A percentile compares a stretch with the other conserved stretches of the same genome.
Conservation (phyloP, 441 rosid species). For the Adansonia madagascariensis region DNA sequence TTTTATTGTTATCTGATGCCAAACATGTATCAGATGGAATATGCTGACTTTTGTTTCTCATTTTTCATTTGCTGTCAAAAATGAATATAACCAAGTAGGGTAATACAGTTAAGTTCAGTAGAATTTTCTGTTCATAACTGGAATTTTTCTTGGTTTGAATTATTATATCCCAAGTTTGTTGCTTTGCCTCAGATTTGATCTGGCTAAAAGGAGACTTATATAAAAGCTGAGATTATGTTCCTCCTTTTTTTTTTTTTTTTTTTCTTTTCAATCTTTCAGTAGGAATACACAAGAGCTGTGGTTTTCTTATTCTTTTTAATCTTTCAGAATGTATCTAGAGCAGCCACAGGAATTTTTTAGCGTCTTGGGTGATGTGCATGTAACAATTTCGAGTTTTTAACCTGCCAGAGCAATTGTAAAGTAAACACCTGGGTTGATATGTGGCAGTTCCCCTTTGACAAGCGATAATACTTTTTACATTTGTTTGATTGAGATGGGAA, state of each 20-base stretch:
- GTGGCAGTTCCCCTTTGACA: not conserved
- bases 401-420: not conserved
- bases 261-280: not conserved
- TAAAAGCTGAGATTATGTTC: too few relatives aligned
- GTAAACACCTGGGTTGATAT: not conserved
- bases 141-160: too few relatives aligned
- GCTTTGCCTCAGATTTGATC: not conserved
- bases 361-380: too few relatives aligned
- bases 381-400: too few relatives aligned
- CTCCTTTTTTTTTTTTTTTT: not conserved
- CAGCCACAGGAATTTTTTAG: too few relatives aligned
- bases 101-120: not conserved
- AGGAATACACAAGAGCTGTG: not conserved
- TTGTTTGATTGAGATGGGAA: not conserved
- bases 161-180: not conserved
- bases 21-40: not conserved
- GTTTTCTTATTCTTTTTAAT: too few relatives aligned
- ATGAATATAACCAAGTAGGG: not conserved
- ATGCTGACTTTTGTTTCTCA: not conserved
- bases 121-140: not conserved
- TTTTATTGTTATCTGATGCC: not conserved
- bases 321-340: too few relatives aligned
- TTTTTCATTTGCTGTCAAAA: conserved; percentile 2
- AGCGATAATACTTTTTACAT: not conserved
- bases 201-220: not conserved